Evolutionary conservation across 805 yeast species (phyloP), one percentile per base, ranked within the genome.

Genomic region (Clavispora vitiphila): DNA sequence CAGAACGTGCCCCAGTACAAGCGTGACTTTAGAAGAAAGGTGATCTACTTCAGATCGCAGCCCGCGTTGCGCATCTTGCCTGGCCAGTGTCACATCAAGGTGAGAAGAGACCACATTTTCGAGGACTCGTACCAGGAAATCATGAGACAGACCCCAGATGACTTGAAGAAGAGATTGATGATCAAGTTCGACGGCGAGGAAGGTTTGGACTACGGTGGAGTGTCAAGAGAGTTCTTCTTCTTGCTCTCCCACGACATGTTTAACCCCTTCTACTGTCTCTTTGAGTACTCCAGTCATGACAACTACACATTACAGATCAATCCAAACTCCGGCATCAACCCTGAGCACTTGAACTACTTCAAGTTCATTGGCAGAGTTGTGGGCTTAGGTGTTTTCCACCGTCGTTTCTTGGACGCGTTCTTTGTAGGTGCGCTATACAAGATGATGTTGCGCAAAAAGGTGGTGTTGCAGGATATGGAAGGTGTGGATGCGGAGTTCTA

Each of bases 161-260:
- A 93, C 62, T 77, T 93, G 69, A 95, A 93, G 78, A 93, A 93
- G 74, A 78, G 99, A 62, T 72, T 93, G 49, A 93, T 93, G 99
- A 93, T 93, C 66, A 89, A 91, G 64, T 93, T 93, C 58, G 99
- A 93, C 56, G 99, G 99, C 47, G 99, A 93, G 71, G 99, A 93
- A 73, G 99, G 99, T 65, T 78, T 93, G 57, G 99, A 93, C 72
- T 93, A 93, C 62, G 99, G 99, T 76, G 99, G 99, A 62, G 98
- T 93, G 48, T 88, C 97, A 23, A 79, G 99, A 71, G 99, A 93
- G 67, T 93, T 88, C 65, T 93, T 93, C 83, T 93, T 90, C 70
- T 75, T 90, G 61, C 74, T 93, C 52, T 90, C 98, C 3, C 99
- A 93, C 62, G 98, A 93, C 67, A 93, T 93, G 96, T 93, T 93